Conservation (phyloP, 83 land plant species). For the Larix sibirica region DNA sequence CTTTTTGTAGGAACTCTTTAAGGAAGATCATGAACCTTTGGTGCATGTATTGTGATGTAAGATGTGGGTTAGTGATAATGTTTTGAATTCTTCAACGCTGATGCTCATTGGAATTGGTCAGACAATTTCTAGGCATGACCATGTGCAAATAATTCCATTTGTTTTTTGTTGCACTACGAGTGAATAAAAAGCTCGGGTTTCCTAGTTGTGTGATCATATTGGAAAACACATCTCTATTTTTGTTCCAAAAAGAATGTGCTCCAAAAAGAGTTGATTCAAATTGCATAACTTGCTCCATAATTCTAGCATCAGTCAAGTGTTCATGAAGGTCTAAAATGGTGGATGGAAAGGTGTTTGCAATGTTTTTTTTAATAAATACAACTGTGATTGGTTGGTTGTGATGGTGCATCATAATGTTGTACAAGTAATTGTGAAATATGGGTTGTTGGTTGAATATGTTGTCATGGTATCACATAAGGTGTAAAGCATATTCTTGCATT, state of each 20-base stretch:
- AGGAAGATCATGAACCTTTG: neutral
- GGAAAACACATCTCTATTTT: too few species aligned
- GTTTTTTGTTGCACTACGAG: neutral
- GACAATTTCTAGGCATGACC: neutral
- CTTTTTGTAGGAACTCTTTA: neutral
- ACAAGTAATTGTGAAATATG: too few species aligned
- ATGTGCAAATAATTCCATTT: neutral
- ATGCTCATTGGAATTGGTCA: neutral
- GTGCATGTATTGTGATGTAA: neutral
- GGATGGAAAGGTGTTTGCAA: too few species aligned
- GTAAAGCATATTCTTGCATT: neutral
- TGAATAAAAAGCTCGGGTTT: neutral
- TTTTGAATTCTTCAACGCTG: neutral
- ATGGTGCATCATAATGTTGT: neutral
- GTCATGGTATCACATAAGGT: neutral
- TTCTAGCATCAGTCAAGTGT: too few species aligned
- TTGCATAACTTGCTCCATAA: too few species aligned
- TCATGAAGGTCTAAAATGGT: too few species aligned
- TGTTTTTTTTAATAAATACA: too few species aligned
- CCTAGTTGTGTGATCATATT: neutral
- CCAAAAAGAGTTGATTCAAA: too few species aligned
- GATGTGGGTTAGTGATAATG: neutral
- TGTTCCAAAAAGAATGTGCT: too few species aligned
- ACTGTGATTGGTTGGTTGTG: neutral
- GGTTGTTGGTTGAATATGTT: neutral